Base-by-base conservation (phyloP, 108 stramenopile genomes). In the Hondaea fermentalgiana region DNA sequence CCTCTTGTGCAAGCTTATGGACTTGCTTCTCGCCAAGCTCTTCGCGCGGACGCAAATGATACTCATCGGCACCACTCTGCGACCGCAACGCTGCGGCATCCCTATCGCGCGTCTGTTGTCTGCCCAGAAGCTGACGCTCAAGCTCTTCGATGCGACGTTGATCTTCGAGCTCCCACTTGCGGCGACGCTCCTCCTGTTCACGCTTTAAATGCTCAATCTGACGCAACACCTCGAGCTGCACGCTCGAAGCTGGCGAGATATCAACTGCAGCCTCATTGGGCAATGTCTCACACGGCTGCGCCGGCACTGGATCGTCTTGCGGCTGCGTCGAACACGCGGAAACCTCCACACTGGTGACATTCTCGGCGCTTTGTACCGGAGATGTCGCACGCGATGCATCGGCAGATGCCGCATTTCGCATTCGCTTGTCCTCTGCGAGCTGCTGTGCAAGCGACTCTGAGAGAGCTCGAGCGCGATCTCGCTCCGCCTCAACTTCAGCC, bases 401-500 rank as follows among this genome's bases (percentile, higher is more conserved):
- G 35, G 35, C 35, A 0, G 35, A 35, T 0, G 35, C 35, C 0
- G 35, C 35, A 35, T 0, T 0, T 0, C 35, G 35, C 2, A 35
- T 35, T 35, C 35, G 35, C 64, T 17, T 14, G 3, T 69, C 64
- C 6, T 69, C 6, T 14, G 64, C 64, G 35, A 69, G 42, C 64
- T 69, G 64, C 64, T 69, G 25, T 3, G 14, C 64, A 17, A 69
- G 64, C 8, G 17, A 53, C 21, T 42, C 58, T n/a, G 88, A 45
- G 5, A 8, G 6, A 28, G 89, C 92, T 59, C 23, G 12, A 12
- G 76, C 76, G 45, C 76, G 76, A 6, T 47, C 76, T 12, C 76
- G 45, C 23, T 90, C 88, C 44, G 72, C 89, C 72, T 90, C 92
- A 1, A 58, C 90, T 10, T 88, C 91, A 25, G 83, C 57, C 59